Evolutionary conservation across 1,284 basidiomycete species (phyloP).

Genomic region (Megacollybia platyphylla): DNA sequence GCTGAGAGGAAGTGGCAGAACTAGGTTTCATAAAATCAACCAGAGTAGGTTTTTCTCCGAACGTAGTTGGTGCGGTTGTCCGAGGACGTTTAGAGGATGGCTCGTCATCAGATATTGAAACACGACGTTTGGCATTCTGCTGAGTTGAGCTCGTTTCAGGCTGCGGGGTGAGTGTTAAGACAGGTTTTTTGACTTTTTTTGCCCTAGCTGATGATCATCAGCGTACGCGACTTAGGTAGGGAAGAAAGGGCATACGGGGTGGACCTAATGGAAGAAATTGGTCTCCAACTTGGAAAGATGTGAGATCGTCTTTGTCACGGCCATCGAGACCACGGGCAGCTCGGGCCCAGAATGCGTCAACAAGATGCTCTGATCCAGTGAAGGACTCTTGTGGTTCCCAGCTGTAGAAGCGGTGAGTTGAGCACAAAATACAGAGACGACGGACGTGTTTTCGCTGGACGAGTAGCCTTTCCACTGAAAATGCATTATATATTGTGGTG

Average conservation of each 20-base stretch:
- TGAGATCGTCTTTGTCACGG: constrained; percentile 35
- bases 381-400: constrained; percentile 64
- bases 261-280: constrained; percentile 38
- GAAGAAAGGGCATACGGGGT: constrained; percentile 27
- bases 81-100: neutral
- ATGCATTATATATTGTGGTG: constrained; percentile 2
- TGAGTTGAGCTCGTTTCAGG: neutral
- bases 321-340: constrained; percentile 23
- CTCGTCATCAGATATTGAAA: neutral
- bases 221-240: neutral
- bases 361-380: constrained; percentile 36
- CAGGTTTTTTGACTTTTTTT: neutral
- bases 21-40: too few relatives aligned
- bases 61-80: too few relatives aligned
- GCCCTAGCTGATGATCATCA: neutral
- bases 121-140: neutral
- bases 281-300: constrained; percentile 40
- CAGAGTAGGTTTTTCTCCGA: too few relatives aligned
- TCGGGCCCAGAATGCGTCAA: constrained; percentile 49
- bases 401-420: constrained; percentile 17
- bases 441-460: constrained; percentile 55
- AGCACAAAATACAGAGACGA: constrained; percentile 7
- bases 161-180: too few relatives aligned
- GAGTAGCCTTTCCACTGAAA: constrained; percentile 58
- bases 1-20: too few relatives aligned